Base-by-base conservation (phyloP, 2,329 filamentous ascomycete genomes). In the Aspergillaceae sp. region DNA sequence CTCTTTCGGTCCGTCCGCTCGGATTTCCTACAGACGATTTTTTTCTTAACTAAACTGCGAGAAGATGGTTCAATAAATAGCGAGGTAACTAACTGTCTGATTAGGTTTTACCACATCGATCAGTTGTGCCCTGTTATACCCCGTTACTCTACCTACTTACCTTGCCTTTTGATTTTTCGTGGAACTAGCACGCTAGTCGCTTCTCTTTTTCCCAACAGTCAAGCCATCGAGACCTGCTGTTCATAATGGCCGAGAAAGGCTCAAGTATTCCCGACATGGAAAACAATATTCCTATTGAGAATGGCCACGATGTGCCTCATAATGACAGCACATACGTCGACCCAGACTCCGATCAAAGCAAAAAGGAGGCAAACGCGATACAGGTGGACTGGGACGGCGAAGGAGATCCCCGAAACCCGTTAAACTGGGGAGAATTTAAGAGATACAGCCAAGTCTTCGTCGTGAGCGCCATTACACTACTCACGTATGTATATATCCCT, bases 361-460 rank as follows among this genome's bases (percentile, higher is more conserved):
- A 5, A 5, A 35, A 35, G 11, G 33, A 35, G 9, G 9, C 33
- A n/a, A n/a, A 35, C 37, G 33, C 11, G 33, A 35, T 35, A 35
- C 8, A 41, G 3, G 42, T 48, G 5, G 46, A 48, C 9, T 48
- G 46, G 46, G 26, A 48, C 5, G 46, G 46, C 27, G 37, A 29
- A 3, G 41, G 44, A 7, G 46, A 48, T n/a, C 42, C 46, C 19
- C 41, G 41, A 27, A 48, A 48, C 9, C 46, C 46, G 28, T 9
- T 46, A 26, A 46, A 46, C 8, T 46, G 44, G 44, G 11, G 32
- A 7, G 26, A 29, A 38, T 35, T 28, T 19, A 29, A 42, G 33
- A 42, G 42, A 29, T 42, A 42, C 26, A 29, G 30, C n/a, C 36
- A 37, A 4, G 33, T 42, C 10, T 38, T 28, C 28, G 40, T 40